Evolutionary conservation across 139 green algal genomes (phyloP), one percentile per base, ranked within the genome.

Genomic region (Chlamydomonas asymmetrica): DNA sequence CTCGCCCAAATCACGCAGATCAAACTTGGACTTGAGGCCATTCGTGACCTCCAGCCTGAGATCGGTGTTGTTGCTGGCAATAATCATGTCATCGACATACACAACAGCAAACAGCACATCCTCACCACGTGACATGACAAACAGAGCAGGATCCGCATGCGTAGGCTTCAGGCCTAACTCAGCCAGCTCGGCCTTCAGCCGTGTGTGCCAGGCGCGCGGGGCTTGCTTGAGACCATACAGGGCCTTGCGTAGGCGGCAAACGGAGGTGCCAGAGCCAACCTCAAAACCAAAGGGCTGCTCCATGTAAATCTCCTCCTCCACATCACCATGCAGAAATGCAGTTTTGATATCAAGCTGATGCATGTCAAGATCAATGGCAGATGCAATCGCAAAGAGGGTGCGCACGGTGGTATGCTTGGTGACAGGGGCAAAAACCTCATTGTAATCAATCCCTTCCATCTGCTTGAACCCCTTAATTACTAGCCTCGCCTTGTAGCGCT

Each of bases 371-470:
- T 56, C 73, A 2, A 69, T 16, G 4, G 9, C 32, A 25, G 73
- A 60, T 41, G 45, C 67, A 1, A 63, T 37, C 1, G 73, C 50
- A 22, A 78, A 7, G 32, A 79, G 31, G 1, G 40, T 2, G 2
- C 49, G 61, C 25, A 59, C n/a, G 3, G 63, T 77, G 45, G 41
- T 64, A 27, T 60, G 65, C 29, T 59, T 74, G 41, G 35, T 68
- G 7, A 80, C 81, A 20, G 84, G 80, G 48, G 86, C 81, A 74
- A 87, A 91, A 0, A 81, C 70, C n/a, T 92, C 87, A 23, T 82
- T 41, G 37, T 72, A 84, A 63, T 87, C 82, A 9, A 84, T 66
- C 23, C 80, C 80, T 40, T 67, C 56, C 10, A 41, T 29, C 62
- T 88, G 80, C 48, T 35, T 59, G 56, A 75, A 84, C 32, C 79